Conservation (phyloP, 139 green algal species). For the Deuterostichococcus epilithicus region DNA sequence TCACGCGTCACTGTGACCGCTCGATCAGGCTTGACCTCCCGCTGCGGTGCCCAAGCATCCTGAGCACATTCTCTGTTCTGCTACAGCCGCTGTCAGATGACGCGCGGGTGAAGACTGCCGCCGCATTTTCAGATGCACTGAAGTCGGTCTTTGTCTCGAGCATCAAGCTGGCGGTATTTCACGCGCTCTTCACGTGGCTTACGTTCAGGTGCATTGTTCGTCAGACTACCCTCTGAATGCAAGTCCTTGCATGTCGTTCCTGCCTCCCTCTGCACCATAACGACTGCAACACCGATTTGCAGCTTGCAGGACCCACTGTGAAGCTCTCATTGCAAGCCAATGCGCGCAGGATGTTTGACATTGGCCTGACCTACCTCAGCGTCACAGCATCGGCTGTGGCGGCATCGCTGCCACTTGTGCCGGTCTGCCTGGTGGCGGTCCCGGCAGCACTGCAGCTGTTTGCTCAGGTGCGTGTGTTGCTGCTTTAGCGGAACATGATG, state of each 20-base stretch:
- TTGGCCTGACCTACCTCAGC: conserved; percentile 46
- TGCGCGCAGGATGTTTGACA: conserved; percentile 29
- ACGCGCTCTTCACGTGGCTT: conserved; percentile 62
- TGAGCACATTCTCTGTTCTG: conserved; percentile 9
- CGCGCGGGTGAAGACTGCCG: conserved; percentile 27
- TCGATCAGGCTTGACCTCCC: too few relatives aligned
- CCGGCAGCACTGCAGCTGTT: conserved; percentile 48
- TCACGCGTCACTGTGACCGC: too few relatives aligned
- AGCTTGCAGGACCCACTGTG: too few relatives aligned
- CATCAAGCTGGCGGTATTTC: conserved; percentile 60
- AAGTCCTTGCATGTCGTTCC: not conserved
- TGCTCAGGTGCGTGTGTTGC: conserved; percentile 27
- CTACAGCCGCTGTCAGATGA: conserved; percentile 46
- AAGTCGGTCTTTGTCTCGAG: conserved; percentile 49
- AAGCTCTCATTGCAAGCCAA: too few relatives aligned
- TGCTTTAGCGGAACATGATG: not conserved
- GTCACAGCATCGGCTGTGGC: conserved; percentile 29
- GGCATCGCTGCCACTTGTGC: conserved; percentile 58
- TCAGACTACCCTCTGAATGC: not conserved
- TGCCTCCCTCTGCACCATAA: too few relatives aligned
- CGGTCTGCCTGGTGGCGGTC: conserved; percentile 44
- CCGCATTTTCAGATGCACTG: conserved; percentile 30
- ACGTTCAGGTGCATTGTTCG: conserved; percentile 14
- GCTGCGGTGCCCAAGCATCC: too few relatives aligned
- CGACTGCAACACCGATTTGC: too few relatives aligned